Base-by-base conservation (phyloP, 2,329 filamentous ascomycete species). In the Colletotrichum brevisporum region DNA sequence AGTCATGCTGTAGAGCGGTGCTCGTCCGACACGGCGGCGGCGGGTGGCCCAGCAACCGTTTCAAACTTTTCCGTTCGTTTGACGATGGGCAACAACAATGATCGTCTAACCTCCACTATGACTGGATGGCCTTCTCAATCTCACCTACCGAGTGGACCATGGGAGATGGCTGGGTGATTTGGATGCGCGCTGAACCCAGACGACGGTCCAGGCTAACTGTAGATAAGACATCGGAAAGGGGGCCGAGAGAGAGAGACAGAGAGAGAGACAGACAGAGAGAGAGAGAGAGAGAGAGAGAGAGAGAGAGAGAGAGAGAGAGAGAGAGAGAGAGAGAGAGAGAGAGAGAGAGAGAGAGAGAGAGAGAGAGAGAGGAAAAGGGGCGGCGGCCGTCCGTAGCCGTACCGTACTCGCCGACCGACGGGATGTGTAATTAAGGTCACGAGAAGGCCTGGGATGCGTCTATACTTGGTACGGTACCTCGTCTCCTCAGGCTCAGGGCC, bases 81-180 rank as follows among this genome's bases (percentile, higher is more conserved):
- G 55, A 62, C 31, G 50, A 62, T 27, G 15, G 50, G 36, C 50
- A 57, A 36, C 45, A 57, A 51, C 48, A 58, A 21, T 39, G 21
- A 36, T 36, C 31, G 31, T 10, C 31, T 10, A 36, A 36, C 31
- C 31, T 36, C 31, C 31, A 36, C 31, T 36, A 36, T 36, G 31
- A 36, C 31, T 36, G 31, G 31, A 36, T 36, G 31, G 31, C 31
- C 13, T 12, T 21, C 21, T 24, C 21, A 24, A 24, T 47, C 18
- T 18, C 31, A 48, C 12, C 21, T 36, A 36, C 31, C 2, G 8
- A 26, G 62, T 69, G 66, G 66, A 48, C 54, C 66, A 16, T 36
- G 45, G 15, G 55, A 69, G 66, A 69, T 69, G 66, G 62, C 66
- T 47, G 66, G 62, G 55, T 69, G 66, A 69, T 69, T 69, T 69